Evolutionary conservation across 768 basidiomycete species (phyloP), one percentile per base, ranked within the genome.

Genomic region (Favolaschia claudopus): DNA sequence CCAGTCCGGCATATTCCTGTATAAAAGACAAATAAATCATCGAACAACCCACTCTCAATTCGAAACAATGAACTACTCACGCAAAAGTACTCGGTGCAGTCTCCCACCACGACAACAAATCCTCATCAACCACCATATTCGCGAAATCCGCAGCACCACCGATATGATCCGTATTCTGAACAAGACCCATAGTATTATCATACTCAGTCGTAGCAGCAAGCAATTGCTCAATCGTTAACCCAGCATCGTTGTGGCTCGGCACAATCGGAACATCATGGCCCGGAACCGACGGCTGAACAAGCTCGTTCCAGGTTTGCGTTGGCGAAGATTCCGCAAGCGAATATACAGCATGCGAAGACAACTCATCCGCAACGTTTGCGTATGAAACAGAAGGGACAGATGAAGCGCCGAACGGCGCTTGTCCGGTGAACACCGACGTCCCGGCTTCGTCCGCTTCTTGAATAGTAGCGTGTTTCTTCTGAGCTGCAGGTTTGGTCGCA

Each of bases 51-150:
- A 19, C 8, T n/a, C 22, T 22, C 12, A 8, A 24, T 14, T 13
- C n/a, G 6, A n/a, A 45, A 38, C n/a, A n/a, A n/a, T n/a, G n/a
- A n/a, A 31, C 31, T 14, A 28, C 60, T 46, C 28, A 61, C 60
- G 54, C 63, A 15, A 62, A 54, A 1, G 31, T 25, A 1, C 36
- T 47, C 5, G 60, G 61, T 2, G 58, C 57, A 2, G 50, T 32
- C n/a, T 25, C 36, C 63, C 63, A 64, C 58, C 60, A 49, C 5
- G 50, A 42, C 58, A 60, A 44, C 9, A 64, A 27, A 4, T 53
- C 55, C 19, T 64, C 58, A 24, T 64, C 63, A 7, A 45, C 50
- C 50, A 64, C 49, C 63, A 64, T 64, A 33, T 45, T 64, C 14
- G 58, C 63, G 17, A 64, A 51, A 0, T 38, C 63, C 0, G 63